phyloP scores from a whole-genome alignment of 139 green algal species.

The Micractinium sp. region DNA sequence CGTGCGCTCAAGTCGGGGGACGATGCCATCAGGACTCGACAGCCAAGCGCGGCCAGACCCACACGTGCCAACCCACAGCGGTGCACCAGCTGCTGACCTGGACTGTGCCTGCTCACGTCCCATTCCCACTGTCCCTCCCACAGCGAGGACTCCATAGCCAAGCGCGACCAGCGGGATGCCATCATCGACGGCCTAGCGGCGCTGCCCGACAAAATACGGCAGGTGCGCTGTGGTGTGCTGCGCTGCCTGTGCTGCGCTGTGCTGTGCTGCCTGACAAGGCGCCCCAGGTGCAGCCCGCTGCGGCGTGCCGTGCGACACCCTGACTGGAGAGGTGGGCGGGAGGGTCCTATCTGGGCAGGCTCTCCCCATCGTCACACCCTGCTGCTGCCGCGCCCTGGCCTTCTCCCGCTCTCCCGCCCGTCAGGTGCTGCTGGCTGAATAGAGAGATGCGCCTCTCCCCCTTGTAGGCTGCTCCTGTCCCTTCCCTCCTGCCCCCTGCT shows the following conservation, averaged over 20 bases:
- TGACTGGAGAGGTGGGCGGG: no score
- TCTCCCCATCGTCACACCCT: no score
- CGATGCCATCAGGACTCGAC: no score
- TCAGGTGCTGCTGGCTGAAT: no score
- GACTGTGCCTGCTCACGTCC: not conserved
- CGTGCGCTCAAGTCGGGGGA: no score
- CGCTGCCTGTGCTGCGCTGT: not conserved
- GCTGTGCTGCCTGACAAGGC: not conserved
- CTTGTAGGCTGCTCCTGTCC: not conserved
- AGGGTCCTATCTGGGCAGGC: no score
- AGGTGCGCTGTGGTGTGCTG: conserved; percentile 2
- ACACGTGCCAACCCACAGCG: not conserved
- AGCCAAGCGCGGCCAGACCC: not conserved
- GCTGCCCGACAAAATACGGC: conserved; percentile 70
- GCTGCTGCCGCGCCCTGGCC: no score
- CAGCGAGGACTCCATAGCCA: conserved; percentile 87
- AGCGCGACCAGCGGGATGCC: conserved; percentile 67
- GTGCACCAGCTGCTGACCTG: not conserved
- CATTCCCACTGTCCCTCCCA: not conserved
- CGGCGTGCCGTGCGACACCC: no score
- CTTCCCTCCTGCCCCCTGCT: not conserved
- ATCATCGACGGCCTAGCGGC: conserved; percentile 87
- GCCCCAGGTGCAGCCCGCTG: not conserved
- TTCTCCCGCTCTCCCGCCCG: no score
- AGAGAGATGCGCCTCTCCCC: no score